phyloP scores from a whole-genome alignment of 371 early-diverging fungal genomes.

The Batkoa obscura region DNA sequence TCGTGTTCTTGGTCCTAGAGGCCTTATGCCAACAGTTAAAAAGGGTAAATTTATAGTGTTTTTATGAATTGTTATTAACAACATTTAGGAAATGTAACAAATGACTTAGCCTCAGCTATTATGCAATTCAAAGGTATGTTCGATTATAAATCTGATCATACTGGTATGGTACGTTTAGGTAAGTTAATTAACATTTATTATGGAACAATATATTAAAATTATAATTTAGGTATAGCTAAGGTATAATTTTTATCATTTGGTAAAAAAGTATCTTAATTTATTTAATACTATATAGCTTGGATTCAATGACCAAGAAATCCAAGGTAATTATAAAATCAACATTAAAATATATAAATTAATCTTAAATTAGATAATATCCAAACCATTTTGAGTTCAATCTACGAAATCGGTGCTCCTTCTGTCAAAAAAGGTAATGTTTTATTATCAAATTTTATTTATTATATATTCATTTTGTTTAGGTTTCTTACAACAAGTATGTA shows the following conservation, averaged over 20 bases:
- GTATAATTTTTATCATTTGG: too few species aligned
- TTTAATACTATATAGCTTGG: slow-evolving; percentile 3
- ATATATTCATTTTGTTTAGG: slow-evolving; percentile 16
- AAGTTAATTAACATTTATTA: slow-evolving; percentile 9
- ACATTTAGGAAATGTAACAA: slow-evolving; percentile 46
- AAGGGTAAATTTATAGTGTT: slow-evolving; percentile 31
- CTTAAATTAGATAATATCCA: background rate
- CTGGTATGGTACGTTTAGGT: slow-evolving; percentile 49
- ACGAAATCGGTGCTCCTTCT: slow-evolving; percentile 4
- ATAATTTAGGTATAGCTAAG: background rate
- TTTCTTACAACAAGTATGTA: slow-evolving; percentile 30
- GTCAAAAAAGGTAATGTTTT: background rate
- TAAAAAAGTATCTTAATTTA: background rate
- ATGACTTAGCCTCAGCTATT: slow-evolving; percentile 39
- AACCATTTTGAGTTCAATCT: background rate
- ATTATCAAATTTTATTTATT: background rate
- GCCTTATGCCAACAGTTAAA: slow-evolving; percentile 86
- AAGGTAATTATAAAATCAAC: slow-evolving; percentile 21
- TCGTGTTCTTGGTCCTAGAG: slow-evolving; percentile 77
- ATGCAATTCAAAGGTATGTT: slow-evolving; percentile 38
- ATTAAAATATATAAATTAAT: background rate
- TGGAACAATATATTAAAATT: background rate
- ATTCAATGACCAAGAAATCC: slow-evolving; percentile 30
- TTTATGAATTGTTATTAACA: background rate
- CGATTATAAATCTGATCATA: slow-evolving; percentile 57